Evolutionary conservation across 768 basidiomycete genomes (phyloP), one percentile per base, ranked within the genome.

Genomic region (Lactarius tabidus): DNA sequence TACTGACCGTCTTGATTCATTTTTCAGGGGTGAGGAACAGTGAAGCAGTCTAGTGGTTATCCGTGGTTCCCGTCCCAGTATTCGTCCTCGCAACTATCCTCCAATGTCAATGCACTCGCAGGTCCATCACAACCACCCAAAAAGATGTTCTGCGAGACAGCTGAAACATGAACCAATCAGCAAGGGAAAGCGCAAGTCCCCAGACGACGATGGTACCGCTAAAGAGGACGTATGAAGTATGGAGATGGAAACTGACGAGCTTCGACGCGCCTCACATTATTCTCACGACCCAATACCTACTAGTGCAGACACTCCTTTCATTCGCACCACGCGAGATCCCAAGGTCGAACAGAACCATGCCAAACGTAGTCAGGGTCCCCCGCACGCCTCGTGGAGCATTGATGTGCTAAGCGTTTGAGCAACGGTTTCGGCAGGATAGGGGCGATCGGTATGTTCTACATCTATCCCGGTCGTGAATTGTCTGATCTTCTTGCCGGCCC

Each of bases 321-420:
- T 72, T 91, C 31, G 79, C 80, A 1, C 76, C 79, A 55, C 77
- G 81, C 57, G 89, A 91, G 70, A 89, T 87, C 15, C 87, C 1
- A 81, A 83, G 70, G 86, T 87, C 48, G 78, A 84, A 70, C 80
- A 87, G 69, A 91, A 91, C 70, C 88, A 85, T 71, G 73, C 77
- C 31, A 72, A 90, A 72, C 77, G 89, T 41, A 82, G 81, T 38
- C 82, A 82, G 10, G 79, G 79, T n/a, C 23, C 78, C 80, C 10
- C 70, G 69, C 8, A 71, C 74, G 51, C 60, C 56, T 60, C 78
- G 89, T 70, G 82, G 83, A 72, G 85, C 84, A 62, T 92, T 90
- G 2, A 73, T 89, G 63, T 57, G 89, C 90, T 38, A 91, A 91
- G 72, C 80, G 90, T 60, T 84, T 86, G 72, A 91, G 90, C 71